Conservation (phyloP, 164 flowering plant genomes). For the Berberis thunbergii region DNA sequence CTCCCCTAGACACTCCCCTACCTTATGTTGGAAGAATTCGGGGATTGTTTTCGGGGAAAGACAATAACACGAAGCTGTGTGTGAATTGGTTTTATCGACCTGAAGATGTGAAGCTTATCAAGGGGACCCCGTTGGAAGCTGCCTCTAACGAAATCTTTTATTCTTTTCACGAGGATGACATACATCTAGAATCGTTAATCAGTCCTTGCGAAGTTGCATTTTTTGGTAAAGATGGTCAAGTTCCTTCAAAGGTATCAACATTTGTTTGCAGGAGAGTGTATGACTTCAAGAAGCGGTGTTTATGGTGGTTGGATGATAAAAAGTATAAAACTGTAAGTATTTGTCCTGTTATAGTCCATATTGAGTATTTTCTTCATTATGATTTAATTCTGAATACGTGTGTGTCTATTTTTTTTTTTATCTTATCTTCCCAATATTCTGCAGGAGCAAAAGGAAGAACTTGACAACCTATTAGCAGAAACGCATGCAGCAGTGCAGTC, state of each 20-base stretch:
- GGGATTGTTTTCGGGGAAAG: constrained; percentile 31
- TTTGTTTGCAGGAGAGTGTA: constrained; percentile 89
- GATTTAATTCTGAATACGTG: not conserved
- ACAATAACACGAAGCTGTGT: constrained; percentile 33
- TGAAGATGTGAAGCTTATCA: constrained; percentile 72
- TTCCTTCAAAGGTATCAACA: constrained; percentile 75
- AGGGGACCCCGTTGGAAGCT: constrained; percentile 64
- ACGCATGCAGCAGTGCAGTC: constrained; percentile 78
- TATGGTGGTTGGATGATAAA: constrained; percentile 95
- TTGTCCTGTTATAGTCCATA: constrained; percentile 11
- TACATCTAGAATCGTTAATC: constrained; percentile 81
- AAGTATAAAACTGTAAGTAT: constrained; percentile 59
- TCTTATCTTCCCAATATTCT: not conserved
- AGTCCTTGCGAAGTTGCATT: constrained; percentile 99
- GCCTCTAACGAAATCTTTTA: constrained; percentile 91
- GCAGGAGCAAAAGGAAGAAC: constrained; percentile 86
- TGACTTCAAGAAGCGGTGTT: constrained; percentile 65
- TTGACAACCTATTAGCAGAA: constrained; percentile 64
- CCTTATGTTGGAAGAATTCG: constrained; percentile 89
- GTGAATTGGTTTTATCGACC: constrained; percentile 96
- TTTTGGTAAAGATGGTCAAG: constrained; percentile 83
- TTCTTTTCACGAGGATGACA: constrained; percentile 89
- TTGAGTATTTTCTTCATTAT: not conserved
- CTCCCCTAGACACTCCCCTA: constrained; percentile 51
- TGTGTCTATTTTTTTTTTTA: not conserved